Conservation (phyloP, 768 basidiomycete species). For the Serendipita sp. region DNA sequence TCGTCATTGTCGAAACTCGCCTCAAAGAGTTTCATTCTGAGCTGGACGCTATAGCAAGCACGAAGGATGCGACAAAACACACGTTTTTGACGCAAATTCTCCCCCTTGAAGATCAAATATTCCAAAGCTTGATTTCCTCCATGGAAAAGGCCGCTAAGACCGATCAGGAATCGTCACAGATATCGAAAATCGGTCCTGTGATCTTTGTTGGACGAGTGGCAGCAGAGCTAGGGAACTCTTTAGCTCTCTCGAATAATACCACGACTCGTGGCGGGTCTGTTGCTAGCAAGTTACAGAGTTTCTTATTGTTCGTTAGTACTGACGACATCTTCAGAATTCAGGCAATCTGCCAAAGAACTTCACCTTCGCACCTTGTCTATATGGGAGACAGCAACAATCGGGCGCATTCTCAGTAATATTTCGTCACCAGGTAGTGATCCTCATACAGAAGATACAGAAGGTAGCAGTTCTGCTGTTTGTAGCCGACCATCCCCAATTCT, state of each 20-base stretch:
- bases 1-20: conserved; percentile 43
- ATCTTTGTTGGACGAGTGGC: conserved; percentile 36
- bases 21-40: conserved; percentile 45
- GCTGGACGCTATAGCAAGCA: conserved; percentile 35
- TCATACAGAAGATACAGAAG: too few relatives aligned
- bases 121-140: conserved; percentile 30
- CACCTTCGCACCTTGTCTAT: conserved; percentile 32
- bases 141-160: conserved; percentile 29
- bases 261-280: too few relatives aligned
- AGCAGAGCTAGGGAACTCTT: conserved; percentile 21
- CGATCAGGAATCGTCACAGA: conserved; percentile 26
- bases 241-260: conserved; percentile 8
- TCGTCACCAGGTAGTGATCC: too few relatives aligned
- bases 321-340: conserved; percentile 31
- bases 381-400: conserved; percentile 37
- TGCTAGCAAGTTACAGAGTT: not conserved
- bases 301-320: not conserved
- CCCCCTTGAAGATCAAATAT: conserved; percentile 28
- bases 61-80: conserved; percentile 12
- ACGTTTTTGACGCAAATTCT: conserved; percentile 17
- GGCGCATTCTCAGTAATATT: not conserved
- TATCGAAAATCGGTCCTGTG: conserved; percentile 19
- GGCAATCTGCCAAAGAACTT: conserved; percentile 24
- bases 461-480: not conserved
- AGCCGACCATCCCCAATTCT: conserved; percentile 37